These are phyloP conservation scores for Tephrocybe sp. DNA, from an alignment of 768 basidiomycete species.

Conservation along the genomic window DNA sequence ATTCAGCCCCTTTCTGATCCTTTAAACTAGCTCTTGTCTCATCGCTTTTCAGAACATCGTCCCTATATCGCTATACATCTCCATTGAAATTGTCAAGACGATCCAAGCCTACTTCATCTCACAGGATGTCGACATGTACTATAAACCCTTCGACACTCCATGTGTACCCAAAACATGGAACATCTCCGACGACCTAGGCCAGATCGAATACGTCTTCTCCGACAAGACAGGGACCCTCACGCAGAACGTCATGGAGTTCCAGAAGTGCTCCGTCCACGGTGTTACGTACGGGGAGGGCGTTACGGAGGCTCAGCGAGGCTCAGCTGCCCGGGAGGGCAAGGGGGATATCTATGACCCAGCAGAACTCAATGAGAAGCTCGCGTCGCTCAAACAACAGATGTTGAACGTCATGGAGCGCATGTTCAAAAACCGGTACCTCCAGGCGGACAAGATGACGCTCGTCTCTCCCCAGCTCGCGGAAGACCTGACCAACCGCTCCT, in stretches of 20 bases:
- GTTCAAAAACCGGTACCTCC: slow-evolving; percentile 89
- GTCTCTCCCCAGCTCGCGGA: slow-evolving; percentile 83
- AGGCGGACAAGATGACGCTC: slow-evolving; percentile 78
- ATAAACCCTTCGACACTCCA: slow-evolving; percentile 77
- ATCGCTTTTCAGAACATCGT: slow-evolving; percentile 98
- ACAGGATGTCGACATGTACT: slow-evolving; percentile 97
- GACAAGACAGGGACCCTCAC: slow-evolving; percentile 98
- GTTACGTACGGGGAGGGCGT: slow-evolving; percentile 89
- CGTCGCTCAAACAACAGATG: slow-evolving; percentile 72
- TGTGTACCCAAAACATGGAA: slow-evolving; percentile 98
- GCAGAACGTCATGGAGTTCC: slow-evolving; percentile 98
- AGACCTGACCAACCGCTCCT: slow-evolving; percentile 62
- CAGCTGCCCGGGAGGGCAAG: slow-evolving; percentile 78
- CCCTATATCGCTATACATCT: slow-evolving; percentile 94
- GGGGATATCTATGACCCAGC: slow-evolving; percentile 62
- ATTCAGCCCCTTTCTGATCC: slow-evolving; percentile 4
- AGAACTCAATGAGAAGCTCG: slow-evolving; percentile 68
- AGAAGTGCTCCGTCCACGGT: slow-evolving; percentile 88
- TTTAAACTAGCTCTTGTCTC: slow-evolving; percentile 70
- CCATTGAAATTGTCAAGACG: slow-evolving; percentile 97
- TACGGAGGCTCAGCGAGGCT: slow-evolving; percentile 93
- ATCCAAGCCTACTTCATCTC: slow-evolving; percentile 97
- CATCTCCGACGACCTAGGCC: slow-evolving; percentile 96
- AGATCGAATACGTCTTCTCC: slow-evolving; percentile 90
- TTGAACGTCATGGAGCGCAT: slow-evolving; percentile 64